phyloP scores from a whole-genome alignment of 2,329 filamentous ascomycete genomes.

The Botryotinia convoluta region DNA sequence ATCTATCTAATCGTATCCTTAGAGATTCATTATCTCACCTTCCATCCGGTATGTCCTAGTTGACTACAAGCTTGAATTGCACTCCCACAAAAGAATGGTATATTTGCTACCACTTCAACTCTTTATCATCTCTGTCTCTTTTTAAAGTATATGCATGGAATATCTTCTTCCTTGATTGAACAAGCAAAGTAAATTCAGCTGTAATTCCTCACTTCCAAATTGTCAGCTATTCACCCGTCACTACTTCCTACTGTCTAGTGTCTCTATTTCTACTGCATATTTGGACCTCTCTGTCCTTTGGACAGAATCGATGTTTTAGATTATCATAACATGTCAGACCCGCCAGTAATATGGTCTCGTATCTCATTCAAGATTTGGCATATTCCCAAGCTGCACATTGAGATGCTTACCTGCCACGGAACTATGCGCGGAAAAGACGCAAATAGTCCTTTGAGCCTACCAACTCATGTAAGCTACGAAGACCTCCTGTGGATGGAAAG shows the following conservation, averaged over 20 bases:
- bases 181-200: background rate
- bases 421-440: fast-evolving
- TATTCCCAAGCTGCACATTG: fast-evolving
- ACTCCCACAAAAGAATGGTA: background rate
- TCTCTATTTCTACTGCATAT: background rate
- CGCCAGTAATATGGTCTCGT: no score
- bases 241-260: fast-evolving
- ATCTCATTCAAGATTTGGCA: background rate
- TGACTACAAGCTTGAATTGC: background rate
- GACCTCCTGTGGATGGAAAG: fast-evolving
- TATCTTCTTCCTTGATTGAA: background rate
- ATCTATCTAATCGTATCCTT: background rate
- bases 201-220: background rate
- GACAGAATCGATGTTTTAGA: no score
- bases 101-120: background rate
- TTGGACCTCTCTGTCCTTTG: no score
- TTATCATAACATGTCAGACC: no score
- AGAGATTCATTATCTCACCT: background rate
- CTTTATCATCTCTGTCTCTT: background rate
- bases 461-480: background rate
- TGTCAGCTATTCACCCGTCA: fast-evolving
- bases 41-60: background rate
- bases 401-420: background rate
- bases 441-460: fast-evolving
- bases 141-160: background rate